Base-by-base conservation (phyloP, 2,329 filamentous ascomycete genomes). In the Lecanosticta acicola region DNA sequence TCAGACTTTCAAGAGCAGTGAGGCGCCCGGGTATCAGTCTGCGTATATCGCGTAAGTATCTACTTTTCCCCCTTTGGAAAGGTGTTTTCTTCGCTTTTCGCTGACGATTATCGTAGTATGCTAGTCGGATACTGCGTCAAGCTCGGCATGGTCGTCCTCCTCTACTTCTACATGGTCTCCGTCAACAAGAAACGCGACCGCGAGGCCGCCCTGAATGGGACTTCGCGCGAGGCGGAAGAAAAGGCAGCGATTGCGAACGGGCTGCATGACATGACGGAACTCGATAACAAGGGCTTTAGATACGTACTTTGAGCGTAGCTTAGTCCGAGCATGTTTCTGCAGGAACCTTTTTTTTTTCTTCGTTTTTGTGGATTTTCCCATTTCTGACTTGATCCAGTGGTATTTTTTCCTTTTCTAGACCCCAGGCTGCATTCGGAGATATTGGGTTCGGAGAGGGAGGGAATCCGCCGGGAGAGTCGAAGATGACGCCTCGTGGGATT, bases 81-180 rank as follows among this genome's bases (percentile, higher is more conserved):
- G n/a, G n/a, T n/a, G n/a, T n/a, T n/a, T n/a, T 10, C 32, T 24
- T 40, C 10, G n/a, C 37, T 18, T 10, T n/a, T 35, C 7, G 11
- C 17, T 44, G 32, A 39, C 45, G 18, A 4, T 9, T 32, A n/a
- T 41, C 16, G 32, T 24, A 73, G 71, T n/a, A 80, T 80, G 68
- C 63, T 80, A 17, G 69, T 76, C 34, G 77, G 76, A 0, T 80
- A 80, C 51, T 64, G 66, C 2, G 66, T 79, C 8, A 79, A 80
- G 60, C 61, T 78, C 0, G 43, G 65, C 2, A 68, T 71, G 49
- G 74, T 80, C 0, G 54, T 73, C 0, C 63, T 75, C 0, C 56
- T 81, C 2, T 79, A 77, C 49, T 50, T 73, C 1, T 80, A 79
- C 53, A 80, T 80, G 77, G 76, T 66, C 54, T 57, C 63, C 1